Base-by-base conservation (phyloP, 768 basidiomycete species). In the Termitomyces sp. region DNA sequence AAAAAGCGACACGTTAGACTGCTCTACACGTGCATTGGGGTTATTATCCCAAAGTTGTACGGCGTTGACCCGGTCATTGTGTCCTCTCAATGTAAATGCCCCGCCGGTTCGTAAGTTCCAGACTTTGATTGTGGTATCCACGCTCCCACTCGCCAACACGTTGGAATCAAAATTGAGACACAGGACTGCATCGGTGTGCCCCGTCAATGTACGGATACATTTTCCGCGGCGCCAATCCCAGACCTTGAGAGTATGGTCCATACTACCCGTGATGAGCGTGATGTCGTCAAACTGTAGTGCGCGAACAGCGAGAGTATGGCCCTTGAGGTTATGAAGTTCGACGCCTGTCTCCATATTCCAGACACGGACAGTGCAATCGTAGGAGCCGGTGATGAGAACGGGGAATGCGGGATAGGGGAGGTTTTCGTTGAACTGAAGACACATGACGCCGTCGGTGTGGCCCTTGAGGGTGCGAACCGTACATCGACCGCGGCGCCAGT, bases 391-490 rank as follows among this genome's bases (percentile, higher is more conserved):
- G 77, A 99, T 94, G 54, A 99, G 86, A 61, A 99, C 85, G 6
- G 96, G 94, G 66, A 94, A 97, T 8, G 85, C 77, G 8, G 92
- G 90, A 69, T 93, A 87, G 1, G 82, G 75, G 10, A 96, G 77
- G 6, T 85, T 86, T 70, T 97, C 96, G 68, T 80, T 87, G 69
- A 94, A 95, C 68, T 99, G 97, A 4, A 99, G 81, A 70, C 96
- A 98, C 90, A 98, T 95, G 66, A 99, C 85, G 60, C 94, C 92
- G 66, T 98, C 92, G 7, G 92, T 88, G 73, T 99, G 97, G 6
- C 97, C 97, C 64, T 89, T 87, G 56, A 98, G 78, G 0, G 87
- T 91, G 48, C 88, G 88, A 38, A 89, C 88, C 6, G 81, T 87
- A 72, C 87, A 96, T 33, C 92, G 85, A 10, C 96, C 96, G 46